Evolutionary conservation across 441 rosid species (phyloP).

Genomic region (Rhodomyrtus psidioides): DNA sequence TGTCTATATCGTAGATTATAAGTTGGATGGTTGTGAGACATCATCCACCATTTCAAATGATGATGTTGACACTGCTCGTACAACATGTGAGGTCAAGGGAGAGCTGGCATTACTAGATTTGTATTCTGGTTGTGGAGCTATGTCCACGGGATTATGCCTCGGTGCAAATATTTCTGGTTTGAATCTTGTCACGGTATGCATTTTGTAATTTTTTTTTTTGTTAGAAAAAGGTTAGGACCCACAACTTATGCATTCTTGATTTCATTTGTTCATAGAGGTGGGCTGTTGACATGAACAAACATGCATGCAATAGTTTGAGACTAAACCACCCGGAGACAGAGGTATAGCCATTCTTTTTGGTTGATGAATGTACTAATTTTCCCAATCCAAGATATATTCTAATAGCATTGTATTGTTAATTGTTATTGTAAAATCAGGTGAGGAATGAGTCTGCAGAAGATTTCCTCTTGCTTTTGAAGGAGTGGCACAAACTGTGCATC

Average conservation of each 20-base stretch:
- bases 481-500: constrained; percentile 52
- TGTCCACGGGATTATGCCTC: constrained; percentile 69
- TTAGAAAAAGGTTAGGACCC: background rate
- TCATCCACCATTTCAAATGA: constrained; percentile 46
- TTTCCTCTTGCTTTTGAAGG: constrained; percentile 41
- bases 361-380: background rate
- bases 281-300: constrained; percentile 60
- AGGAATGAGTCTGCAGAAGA: constrained; percentile 59
- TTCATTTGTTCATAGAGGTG: constrained; percentile 37
- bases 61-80: constrained; percentile 8
- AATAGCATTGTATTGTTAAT: background rate
- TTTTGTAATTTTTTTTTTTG: background rate
- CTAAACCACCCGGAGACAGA: constrained; percentile 56
- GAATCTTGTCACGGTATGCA: constrained; percentile 53
- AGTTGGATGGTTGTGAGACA: constrained; percentile 20
- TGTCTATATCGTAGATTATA: constrained; percentile 12
- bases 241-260: background rate
- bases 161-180: constrained; percentile 42
- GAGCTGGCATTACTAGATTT: constrained; percentile 44
- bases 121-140: constrained; percentile 77
- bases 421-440: constrained; percentile 27
- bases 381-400: background rate
- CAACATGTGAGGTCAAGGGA: background rate
- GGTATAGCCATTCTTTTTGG: constrained; percentile 18
- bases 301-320: constrained; percentile 50